These are phyloP conservation scores for Trichoderma breve DNA, from an alignment of 2,329 filamentous ascomycete species.

Conservation along the genomic window DNA sequence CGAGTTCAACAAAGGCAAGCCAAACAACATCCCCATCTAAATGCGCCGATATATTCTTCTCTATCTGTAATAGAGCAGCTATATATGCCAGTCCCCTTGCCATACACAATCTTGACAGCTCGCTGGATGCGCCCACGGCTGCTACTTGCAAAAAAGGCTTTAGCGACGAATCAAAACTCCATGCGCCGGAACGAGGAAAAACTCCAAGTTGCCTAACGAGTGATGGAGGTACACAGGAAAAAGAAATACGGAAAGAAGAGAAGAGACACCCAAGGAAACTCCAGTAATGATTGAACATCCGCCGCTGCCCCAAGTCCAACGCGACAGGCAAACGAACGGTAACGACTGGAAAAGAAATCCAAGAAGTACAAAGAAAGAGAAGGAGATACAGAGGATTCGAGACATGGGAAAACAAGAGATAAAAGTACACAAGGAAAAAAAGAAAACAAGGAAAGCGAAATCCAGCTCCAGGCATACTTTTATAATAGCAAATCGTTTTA, in stretches of 20 bases:
- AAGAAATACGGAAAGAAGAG: background rate
- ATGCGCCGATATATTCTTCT: constrained; percentile 2
- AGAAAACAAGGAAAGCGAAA: background rate
- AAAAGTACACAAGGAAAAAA: background rate
- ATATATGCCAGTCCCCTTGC: background rate
- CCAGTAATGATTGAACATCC: background rate
- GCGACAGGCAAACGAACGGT: background rate
- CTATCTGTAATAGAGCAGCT: background rate
- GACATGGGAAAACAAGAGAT: background rate
- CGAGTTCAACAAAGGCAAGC: background rate
- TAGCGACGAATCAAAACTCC: background rate
- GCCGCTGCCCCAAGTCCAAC: background rate
- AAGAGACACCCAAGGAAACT: background rate
- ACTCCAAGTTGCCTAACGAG: background rate
- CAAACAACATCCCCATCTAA: background rate
- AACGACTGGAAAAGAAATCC: background rate
- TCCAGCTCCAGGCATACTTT: background rate
- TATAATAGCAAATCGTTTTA: background rate
- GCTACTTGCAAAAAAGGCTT: background rate
- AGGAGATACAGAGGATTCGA: background rate
- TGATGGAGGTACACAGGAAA: background rate
- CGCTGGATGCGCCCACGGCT: background rate
- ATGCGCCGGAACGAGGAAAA: background rate
- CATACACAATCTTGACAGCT: background rate
- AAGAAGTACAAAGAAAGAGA: background rate